Evolutionary conservation across 2,329 filamentous ascomycete genomes (phyloP).

Genomic region (Scopulariopsis brevicaulis): DNA sequence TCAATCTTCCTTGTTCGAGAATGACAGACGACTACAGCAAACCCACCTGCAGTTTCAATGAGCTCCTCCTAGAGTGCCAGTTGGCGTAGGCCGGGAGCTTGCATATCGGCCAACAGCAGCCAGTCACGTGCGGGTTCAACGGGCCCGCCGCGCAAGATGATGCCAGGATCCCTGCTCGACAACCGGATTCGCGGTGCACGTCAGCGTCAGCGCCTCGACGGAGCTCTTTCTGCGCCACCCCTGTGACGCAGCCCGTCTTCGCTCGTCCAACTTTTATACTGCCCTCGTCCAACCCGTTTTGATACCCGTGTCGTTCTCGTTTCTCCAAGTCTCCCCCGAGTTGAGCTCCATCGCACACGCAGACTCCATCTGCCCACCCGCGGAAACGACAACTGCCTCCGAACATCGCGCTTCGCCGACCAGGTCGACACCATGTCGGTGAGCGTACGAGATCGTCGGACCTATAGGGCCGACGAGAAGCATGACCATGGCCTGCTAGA

Average conservation of each 20-base stretch:
- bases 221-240: conserved; percentile 11
- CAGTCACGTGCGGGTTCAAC: background rate
- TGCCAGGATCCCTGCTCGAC: background rate
- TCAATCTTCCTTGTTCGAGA: background rate
- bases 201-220: conserved; percentile 12
- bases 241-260: background rate
- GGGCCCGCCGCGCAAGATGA: background rate
- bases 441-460: conserved; percentile 20
- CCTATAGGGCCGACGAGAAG: conserved; percentile 27
- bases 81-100: background rate
- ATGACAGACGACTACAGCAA: background rate
- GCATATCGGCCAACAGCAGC: background rate
- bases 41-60: background rate
- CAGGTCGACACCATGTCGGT: conserved; percentile 9
- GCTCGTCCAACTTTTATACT: background rate
- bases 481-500: conserved; percentile 19
- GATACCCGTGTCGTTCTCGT: background rate
- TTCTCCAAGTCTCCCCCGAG: background rate
- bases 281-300: background rate
- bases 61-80: background rate
- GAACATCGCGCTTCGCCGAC: background rate
- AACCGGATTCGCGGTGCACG: conserved; percentile 1
- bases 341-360: background rate
- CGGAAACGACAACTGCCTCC: background rate
- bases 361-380: background rate